phyloP scores from a whole-genome alignment of 75 land plant species.

The Isoetes taiwanensis region DNA sequence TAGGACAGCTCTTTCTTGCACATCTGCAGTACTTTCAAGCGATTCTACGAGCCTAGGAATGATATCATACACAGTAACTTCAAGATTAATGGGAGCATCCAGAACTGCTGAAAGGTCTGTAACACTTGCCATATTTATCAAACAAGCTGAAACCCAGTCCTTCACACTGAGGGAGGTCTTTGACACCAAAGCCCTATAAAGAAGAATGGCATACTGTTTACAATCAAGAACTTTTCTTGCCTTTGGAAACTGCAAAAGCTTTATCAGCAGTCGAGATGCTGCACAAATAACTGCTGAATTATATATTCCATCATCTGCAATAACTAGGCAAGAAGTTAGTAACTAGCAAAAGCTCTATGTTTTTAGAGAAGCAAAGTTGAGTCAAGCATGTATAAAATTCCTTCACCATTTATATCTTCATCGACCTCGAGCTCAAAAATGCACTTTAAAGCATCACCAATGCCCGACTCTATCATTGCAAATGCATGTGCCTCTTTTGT shows the following conservation, averaged over 20 bases:
- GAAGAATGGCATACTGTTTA: constrained; percentile 14
- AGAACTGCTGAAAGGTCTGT: constrained; percentile 11
- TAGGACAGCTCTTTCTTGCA: constrained; percentile 39
- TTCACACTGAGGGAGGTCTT: constrained; percentile 27
- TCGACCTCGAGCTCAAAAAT: constrained; percentile 26
- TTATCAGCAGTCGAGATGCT: constrained; percentile 41
- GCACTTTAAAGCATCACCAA: constrained; percentile 36
- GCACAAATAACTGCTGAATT: constrained; percentile 37
- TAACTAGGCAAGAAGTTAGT: background rate
- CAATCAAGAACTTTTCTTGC: constrained; percentile 18
- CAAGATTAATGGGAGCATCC: constrained; percentile 29
- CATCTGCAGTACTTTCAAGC: constrained; percentile 24
- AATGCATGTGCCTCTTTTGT: constrained; percentile 20
- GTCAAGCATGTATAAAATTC: background rate
- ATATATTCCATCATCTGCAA: constrained; percentile 15
- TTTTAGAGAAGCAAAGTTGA: background rate
- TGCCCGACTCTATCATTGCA: constrained; percentile 20
- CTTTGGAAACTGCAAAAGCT: constrained; percentile 28
- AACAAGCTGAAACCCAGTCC: constrained; percentile 63
- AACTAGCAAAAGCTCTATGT: background rate
- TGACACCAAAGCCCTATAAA: constrained; percentile 27
- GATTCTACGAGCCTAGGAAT: constrained; percentile 54
- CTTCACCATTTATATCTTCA: constrained; percentile 22
- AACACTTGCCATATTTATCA: constrained; percentile 33
- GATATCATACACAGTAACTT: constrained; percentile 50